A percentile compares a stretch with the other conserved stretches of the same genome.
Evolutionary conservation across 805 yeast genomes (phyloP).

Genomic region (Yarrowia porcina): DNA sequence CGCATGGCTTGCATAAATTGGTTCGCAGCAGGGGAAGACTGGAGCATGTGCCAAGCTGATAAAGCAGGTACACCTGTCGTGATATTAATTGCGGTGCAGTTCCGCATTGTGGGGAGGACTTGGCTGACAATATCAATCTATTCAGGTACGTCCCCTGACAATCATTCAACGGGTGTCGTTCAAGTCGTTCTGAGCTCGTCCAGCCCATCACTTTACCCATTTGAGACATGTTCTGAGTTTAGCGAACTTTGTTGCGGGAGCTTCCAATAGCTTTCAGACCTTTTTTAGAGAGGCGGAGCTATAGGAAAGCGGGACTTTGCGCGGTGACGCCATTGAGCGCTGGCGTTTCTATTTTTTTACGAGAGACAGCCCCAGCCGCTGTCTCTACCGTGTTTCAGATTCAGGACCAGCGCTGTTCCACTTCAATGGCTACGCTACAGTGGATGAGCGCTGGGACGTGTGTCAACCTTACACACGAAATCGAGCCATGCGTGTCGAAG

Average conservation of each 20-base stretch:
- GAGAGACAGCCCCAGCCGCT: not conserved
- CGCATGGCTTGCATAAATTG: slow-evolving; percentile 19
- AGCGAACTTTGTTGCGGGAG: not conserved
- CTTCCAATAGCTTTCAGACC: not conserved
- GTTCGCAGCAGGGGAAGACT: slow-evolving; percentile 4
- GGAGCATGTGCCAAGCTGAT: slow-evolving; percentile 12
- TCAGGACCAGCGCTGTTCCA: too few relatives aligned
- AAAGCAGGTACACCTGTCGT: slow-evolving; percentile 1
- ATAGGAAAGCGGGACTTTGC: not conserved
- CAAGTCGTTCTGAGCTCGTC: not conserved
- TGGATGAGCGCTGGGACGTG: not conserved
- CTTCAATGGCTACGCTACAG: too few relatives aligned
- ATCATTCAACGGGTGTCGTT: not conserved
- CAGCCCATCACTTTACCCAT: slow-evolving; percentile 19
- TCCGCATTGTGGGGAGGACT: not conserved
- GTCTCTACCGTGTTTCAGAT: not conserved
- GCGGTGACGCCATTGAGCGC: slow-evolving; percentile 1
- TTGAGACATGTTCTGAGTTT: slow-evolving; percentile 17
- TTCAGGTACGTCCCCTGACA: too few relatives aligned
- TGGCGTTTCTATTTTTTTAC: not conserved
- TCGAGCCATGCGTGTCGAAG: slow-evolving; percentile 7
- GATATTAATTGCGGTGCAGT: not conserved
- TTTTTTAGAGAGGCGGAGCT: not conserved
- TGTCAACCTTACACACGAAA: slow-evolving; percentile 1
- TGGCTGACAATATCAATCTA: not conserved